Evolutionary conservation across 164 flowering plant genomes (phyloP).

Genomic region (Santalum album): DNA sequence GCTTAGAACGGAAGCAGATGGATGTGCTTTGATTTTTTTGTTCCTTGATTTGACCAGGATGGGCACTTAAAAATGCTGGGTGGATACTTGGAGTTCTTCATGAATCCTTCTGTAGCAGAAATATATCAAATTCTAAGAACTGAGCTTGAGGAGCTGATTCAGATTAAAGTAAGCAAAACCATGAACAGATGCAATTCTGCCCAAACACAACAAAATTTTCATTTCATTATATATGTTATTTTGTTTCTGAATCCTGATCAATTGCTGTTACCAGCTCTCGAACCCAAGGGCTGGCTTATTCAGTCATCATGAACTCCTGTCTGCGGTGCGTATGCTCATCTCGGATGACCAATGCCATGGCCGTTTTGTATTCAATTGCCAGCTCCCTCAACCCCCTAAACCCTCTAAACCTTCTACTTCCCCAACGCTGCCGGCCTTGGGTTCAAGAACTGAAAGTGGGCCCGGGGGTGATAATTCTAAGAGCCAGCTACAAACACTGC

Average conservation of each 20-base stretch:
- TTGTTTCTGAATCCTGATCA: no score
- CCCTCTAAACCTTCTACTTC: constrained; percentile 19
- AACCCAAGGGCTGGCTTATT: constrained; percentile 55
- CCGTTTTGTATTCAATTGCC: constrained; percentile 58
- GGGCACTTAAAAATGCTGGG: constrained; percentile 93
- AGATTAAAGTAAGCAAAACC: constrained; percentile 48
- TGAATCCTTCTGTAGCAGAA: constrained; percentile 62
- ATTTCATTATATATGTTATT: not conserved
- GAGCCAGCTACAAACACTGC: constrained; percentile 76
- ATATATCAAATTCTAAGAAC: constrained; percentile 44
- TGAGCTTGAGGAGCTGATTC: constrained; percentile 76
- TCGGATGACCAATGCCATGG: constrained; percentile 73
- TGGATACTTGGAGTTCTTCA: constrained; percentile 85
- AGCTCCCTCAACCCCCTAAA: constrained; percentile 21
- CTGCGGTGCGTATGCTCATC: constrained; percentile 63
- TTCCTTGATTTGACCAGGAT: constrained; percentile 36
- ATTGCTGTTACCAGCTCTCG: constrained; percentile 34
- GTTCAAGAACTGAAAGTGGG: constrained; percentile 44
- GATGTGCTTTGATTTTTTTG: not conserved
- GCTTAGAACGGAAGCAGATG: no score
- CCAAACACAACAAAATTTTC: no score
- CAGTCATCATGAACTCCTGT: constrained; percentile 44
- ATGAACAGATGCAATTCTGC: not conserved
- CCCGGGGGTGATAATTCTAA: constrained; percentile 90
- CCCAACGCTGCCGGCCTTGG: constrained; percentile 15